Percentiles rank a stretch among this genome's conserved stretches.
phyloP scores from a whole-genome alignment of 495 filamentous ascomycete species.

The Sordaria brevicollis region DNA sequence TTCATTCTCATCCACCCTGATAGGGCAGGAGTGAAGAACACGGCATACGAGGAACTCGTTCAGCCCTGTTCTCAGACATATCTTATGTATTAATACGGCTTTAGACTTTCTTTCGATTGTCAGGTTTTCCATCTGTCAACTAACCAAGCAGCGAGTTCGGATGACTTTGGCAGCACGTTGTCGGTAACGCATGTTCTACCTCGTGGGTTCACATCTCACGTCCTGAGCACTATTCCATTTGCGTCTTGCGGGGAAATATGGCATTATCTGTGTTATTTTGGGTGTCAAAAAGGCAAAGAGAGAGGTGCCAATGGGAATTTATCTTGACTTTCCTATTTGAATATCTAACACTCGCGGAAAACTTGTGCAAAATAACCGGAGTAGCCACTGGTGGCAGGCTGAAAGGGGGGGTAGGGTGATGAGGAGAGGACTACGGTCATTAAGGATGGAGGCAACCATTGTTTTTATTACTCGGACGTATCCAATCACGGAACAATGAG shows the following conservation, averaged over 20 bases:
- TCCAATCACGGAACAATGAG: background rate
- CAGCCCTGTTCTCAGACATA: background rate
- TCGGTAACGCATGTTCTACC: background rate
- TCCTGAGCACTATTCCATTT: background rate
- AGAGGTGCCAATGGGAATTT: background rate
- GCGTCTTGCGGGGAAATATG: background rate
- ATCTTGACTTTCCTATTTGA: background rate
- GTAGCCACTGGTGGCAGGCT: background rate
- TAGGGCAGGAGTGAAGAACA: background rate
- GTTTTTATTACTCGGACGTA: background rate
- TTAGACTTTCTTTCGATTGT: background rate
- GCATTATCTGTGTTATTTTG: background rate
- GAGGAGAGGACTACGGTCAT: background rate
- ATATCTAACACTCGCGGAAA: background rate
- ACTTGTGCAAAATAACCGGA: background rate
- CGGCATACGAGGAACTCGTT: background rate
- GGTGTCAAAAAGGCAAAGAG: background rate
- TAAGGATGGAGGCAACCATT: background rate
- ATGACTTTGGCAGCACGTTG: background rate
- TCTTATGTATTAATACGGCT: background rate
- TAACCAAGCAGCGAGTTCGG: background rate
- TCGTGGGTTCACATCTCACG: background rate
- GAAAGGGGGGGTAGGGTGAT: background rate
- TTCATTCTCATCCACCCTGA: background rate
- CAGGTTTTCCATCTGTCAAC: background rate